Base-by-base conservation (phyloP, 2,329 filamentous ascomycete species). In the Geosmithia flava region DNA sequence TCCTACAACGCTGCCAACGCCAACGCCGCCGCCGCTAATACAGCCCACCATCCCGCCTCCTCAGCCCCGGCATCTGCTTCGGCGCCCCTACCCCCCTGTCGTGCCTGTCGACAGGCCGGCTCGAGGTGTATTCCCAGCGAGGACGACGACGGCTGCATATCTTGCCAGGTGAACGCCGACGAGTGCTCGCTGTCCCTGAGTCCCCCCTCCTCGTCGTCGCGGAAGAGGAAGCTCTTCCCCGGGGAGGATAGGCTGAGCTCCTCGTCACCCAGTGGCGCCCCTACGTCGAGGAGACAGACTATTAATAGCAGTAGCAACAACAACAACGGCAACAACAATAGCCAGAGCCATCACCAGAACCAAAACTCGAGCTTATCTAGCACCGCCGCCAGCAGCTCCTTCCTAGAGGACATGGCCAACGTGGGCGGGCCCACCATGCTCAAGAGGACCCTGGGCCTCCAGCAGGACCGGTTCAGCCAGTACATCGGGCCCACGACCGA, bases 401-500 rank as follows among this genome's bases (percentile, higher is more conserved):
- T 83, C 52, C 70, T 83, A 52, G 80, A 84, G 68, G 81, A 85
- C 53, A 81, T 84, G 77, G 80, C 80, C 61, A 83, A 83, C 62
- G 77, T 83, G 56, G 80, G 80, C 52, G 80, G 80, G 39, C 77
- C 78, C 47, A 81, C 78, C 50, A 68, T 83, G 57, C 70, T 85
- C 50, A 82, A 81, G 63, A 75, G 80, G 59, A 84, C 81, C 16
- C 70, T 93, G 50, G 87, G 87, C 51, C 73, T 91, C 54, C 86
- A 91, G 62, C 71, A 78, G 58, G 83, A 87, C 62, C 80, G 85
- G 51, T 88, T 85, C 62, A 88, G 85, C 66, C 84, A 87, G 65
- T 87, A 90, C 59, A 87, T 93, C 56, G 87, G 87, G 23, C 79
- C 85, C 50, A 91, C 85, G 46, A 89, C 86, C 46, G 85, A 90